A percentile compares a stretch with the other conserved stretches of the same genome.
These are phyloP conservation scores for Fusarium clavum DNA, from an alignment of 2,329 filamentous ascomycete species.

Conservation along the genomic window DNA sequence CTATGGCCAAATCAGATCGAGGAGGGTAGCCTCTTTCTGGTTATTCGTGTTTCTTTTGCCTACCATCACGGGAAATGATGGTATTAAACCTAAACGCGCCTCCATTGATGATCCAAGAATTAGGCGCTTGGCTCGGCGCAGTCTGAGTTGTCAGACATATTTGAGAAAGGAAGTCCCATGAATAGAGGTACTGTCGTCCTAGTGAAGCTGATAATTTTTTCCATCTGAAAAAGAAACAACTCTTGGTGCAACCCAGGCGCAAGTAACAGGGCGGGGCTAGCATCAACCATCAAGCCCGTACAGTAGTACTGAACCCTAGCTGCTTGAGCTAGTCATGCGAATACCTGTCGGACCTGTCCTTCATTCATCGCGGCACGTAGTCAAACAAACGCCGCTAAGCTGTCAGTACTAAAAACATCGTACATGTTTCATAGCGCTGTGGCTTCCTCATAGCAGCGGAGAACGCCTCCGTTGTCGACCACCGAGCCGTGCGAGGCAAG, in stretches of 20 bases:
- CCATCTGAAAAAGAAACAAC: background rate
- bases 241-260: conserved; percentile 18
- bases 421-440: conserved; percentile 1
- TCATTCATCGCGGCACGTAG: background rate
- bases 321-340: conserved; percentile 2
- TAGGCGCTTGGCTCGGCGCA: background rate
- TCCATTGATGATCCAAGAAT: background rate
- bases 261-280: conserved; percentile 28
- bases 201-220: background rate
- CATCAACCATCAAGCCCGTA: conserved; percentile 7
- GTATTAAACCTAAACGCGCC: background rate
- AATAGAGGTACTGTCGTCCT: background rate
- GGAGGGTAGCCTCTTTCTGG: background rate
- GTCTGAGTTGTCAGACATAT: background rate
- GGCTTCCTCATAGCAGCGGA: conserved; percentile 19
- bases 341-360: conserved; percentile 3
- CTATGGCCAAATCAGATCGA: background rate
- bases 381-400: conserved; percentile 5
- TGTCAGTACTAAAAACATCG: conserved; percentile 4
- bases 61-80: background rate
- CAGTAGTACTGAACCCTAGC: conserved; percentile 1
- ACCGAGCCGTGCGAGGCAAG: conserved; percentile 26
- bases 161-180: background rate
- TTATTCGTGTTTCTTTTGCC: background rate
- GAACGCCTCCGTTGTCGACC: conserved; percentile 28